Evolutionary conservation across 2,329 filamentous ascomycete genomes (phyloP), one percentile per base, ranked within the genome.

Genomic region (Lasiodiplodia gonubiensis): DNA sequence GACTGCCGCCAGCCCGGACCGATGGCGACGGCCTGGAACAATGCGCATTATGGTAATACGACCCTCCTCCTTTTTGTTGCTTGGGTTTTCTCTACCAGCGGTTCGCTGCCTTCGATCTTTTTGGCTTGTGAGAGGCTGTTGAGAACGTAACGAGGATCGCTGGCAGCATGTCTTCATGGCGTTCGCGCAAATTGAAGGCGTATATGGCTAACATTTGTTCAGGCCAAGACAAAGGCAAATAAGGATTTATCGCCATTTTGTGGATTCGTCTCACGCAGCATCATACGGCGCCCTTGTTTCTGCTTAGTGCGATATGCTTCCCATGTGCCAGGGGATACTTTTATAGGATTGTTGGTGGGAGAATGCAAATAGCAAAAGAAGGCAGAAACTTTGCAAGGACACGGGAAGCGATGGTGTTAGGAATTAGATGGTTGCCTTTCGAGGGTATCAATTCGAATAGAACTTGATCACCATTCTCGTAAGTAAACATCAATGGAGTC

Each of bases 31-130:
- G 70, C 70, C 7, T 77, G 73, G 70, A 74, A 74, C 59, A 69
- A 75, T 67, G 67, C 75, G 5, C 73, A 75, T 49, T 76, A 76
- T 65, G 77, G 76, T 55, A 73, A 25, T 39, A 23, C 25, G 23
- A 39, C 4, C n/a, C 18, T 27, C 12, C 21, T 7, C 48, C 52
- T 2, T 35, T 10, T 53, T 25, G n/a, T n/a, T n/a, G n/a, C 46
- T 42, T 42, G 35, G 11, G 35, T 14, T 39, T 39, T 12, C 8
- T 39, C 2, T 39, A 39, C 10, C 35, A 11, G 35, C 35, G n/a
- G n/a, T n/a, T n/a, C n/a, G n/a, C n/a, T n/a, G n/a, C n/a, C n/a
- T n/a, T n/a, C n/a, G n/a, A n/a, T n/a, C n/a, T n/a, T n/a, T n/a
- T n/a, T n/a, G n/a, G n/a, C n/a, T n/a, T n/a, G n/a, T n/a, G n/a